Conservation (phyloP, 2,329 filamentous ascomycete genomes). For the Fusarium virguliforme region DNA sequence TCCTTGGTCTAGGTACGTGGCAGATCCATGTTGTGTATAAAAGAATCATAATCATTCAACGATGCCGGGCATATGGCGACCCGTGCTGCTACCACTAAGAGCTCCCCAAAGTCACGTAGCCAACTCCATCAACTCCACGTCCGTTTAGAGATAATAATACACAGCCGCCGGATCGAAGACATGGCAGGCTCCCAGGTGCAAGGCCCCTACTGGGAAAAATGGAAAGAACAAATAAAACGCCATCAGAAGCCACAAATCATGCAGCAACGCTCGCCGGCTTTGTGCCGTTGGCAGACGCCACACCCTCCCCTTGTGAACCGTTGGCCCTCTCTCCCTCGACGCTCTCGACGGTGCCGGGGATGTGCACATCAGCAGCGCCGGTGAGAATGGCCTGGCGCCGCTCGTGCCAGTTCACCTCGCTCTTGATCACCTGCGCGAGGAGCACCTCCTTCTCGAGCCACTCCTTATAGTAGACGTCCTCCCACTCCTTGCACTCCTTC, state of each 20-base stretch:
- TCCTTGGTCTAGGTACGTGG: too few relatives aligned
- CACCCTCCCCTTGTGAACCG: constrained; percentile 38
- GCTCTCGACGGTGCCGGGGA: constrained; percentile 55
- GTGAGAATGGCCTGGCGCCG: constrained; percentile 70
- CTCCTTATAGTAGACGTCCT: constrained; percentile 77
- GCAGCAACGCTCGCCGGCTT: constrained; percentile 22
- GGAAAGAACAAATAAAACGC: background rate
- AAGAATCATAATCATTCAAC: constrained; percentile 34
- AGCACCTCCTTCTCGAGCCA: constrained; percentile 87
- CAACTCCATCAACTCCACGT: constrained; percentile 50
- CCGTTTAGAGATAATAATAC: constrained; percentile 40
- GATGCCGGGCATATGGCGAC: constrained; percentile 20
- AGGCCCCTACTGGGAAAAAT: background rate
- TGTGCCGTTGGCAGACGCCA: constrained; percentile 27
- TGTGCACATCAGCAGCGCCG: constrained; percentile 63
- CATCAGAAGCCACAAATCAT: constrained; percentile 7
- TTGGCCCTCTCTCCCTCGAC: constrained; percentile 49
- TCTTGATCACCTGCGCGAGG: constrained; percentile 79
- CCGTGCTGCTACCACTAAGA: constrained; percentile 19
- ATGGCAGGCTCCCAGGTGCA: background rate
- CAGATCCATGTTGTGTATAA: background rate
- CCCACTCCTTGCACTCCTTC: constrained; percentile 76
- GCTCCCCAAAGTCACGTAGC: constrained; percentile 30
- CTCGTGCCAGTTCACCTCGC: constrained; percentile 77
- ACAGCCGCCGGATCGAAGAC: constrained; percentile 19